Percentiles rank a stretch among this genome's conserved stretches.
Conservation (phyloP, 495 filamentous ascomycete genomes). For the Annulohypoxylon maeteangense region DNA sequence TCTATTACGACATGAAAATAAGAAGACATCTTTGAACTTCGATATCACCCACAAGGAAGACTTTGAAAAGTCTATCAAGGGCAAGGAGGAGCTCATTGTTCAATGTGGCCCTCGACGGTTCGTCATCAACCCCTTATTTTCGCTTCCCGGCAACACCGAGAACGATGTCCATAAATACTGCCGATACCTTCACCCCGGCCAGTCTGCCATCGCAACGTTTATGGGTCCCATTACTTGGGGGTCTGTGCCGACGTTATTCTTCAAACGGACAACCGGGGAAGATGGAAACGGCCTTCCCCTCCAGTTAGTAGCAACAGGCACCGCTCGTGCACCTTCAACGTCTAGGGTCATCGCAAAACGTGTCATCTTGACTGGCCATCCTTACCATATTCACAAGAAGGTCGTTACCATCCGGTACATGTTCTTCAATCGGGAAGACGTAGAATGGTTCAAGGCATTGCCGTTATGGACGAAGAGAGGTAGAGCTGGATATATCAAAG, state of each 20-base stretch:
- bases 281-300: conserved; percentile 55
- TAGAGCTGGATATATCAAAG: conserved; percentile 88
- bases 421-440: conserved; percentile 97
- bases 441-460: conserved; percentile 95
- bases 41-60: conserved; percentile 82
- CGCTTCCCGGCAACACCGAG: conserved; percentile 80
- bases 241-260: conserved; percentile 86
- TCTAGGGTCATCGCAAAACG: conserved; percentile 90
- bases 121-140: conserved; percentile 90
- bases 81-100: conserved; percentile 89
- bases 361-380: conserved; percentile 92
- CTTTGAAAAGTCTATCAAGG: conserved; percentile 76
- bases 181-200: conserved; percentile 89
- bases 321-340: conserved; percentile 80
- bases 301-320: conserved; percentile 84
- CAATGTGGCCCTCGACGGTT: conserved; percentile 89
- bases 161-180: conserved; percentile 98
- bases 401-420: conserved; percentile 97
- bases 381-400: conserved; percentile 97
- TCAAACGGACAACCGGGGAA: conserved; percentile 64
- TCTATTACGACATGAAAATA: conserved; percentile 92
- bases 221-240: conserved; percentile 94
- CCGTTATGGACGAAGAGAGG: conserved; percentile 94
- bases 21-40: conserved; percentile 86
- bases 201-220: conserved; percentile 90